Base-by-base conservation (phyloP, 257 asterid genomes). In the Linderniella brevidens region DNA sequence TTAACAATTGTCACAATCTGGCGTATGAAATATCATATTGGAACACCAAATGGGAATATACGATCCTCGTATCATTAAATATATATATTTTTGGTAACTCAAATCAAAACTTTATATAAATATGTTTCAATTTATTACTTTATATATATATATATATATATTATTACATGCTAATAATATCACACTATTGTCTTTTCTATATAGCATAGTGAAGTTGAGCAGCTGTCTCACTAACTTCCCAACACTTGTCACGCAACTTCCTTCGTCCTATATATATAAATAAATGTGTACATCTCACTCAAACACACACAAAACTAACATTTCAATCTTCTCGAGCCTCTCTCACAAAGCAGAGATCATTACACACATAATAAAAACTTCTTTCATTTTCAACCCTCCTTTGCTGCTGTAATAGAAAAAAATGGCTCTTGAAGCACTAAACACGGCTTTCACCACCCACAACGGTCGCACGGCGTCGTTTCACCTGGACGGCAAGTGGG, bases 371-470 rank as follows among this genome's bases (percentile, higher is more conserved):
- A 44, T 9, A 44, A 44, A 44, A 15, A 17, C 49, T 44, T 44
- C 17, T 44, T 44, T 44, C 49, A n/a, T 13, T 16, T 1, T 44
- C 49, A 8, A 3, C 4, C 14, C 13, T 17, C 11, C 1, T 17
- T 46, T 46, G 4, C 6, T 25, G 32, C 32, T 25, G n/a, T n/a
- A 25, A 25, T 25, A 25, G 32, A 25, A 25, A 25, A 25, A 25
- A 3, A 64, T 65, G 71, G 60, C 68, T 1, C 58, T 62, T 14
- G 68, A 62, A 39, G 53, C 68, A 43, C 29, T 58, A 37, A 50
- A 53, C 48, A 54, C 73, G 11, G 44, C 59, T 0, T 58, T 59
- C 7, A 19, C 53, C 4, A 13, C 36, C 0, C 4, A 53, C 13
- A 10, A 50, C 37, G 17, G 44, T n/a, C 54, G 41, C 15, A 41